These are phyloP conservation scores for Pycnococcus provasolii DNA, from an alignment of 139 green algal species.

Conservation along the genomic window DNA sequence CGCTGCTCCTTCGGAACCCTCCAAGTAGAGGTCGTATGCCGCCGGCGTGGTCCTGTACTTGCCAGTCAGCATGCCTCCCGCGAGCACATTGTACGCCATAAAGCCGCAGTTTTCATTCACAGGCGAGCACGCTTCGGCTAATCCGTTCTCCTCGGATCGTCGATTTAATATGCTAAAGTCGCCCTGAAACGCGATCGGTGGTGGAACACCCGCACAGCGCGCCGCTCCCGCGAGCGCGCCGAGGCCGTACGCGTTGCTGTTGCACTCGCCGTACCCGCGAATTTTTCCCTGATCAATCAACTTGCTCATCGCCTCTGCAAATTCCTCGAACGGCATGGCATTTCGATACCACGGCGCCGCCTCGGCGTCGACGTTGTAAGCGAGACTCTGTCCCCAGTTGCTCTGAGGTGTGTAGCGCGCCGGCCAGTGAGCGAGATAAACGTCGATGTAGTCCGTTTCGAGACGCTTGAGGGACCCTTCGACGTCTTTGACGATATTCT, in stretches of 20 bases:
- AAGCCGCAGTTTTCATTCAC: slow-evolving; percentile 14
- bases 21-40: neutral
- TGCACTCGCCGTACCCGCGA: slow-evolving; percentile 12
- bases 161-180: slow-evolving; percentile 13
- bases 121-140: slow-evolving; percentile 1
- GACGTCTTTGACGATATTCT: slow-evolving; percentile 22
- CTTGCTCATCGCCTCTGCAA: slow-evolving; percentile 7
- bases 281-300: slow-evolving; percentile 9
- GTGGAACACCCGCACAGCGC: neutral
- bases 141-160: slow-evolving; percentile 8
- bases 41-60: slow-evolving; percentile 12
- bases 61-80: slow-evolving; percentile 15
- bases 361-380: slow-evolving; percentile 21
- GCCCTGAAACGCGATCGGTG: slow-evolving; percentile 6
- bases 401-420: slow-evolving; percentile 14
- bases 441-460: slow-evolving; percentile 20
- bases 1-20: too few species aligned
- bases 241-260: slow-evolving; percentile 16
- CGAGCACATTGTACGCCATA: slow-evolving; percentile 20
- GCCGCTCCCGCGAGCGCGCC: neutral
- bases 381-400: slow-evolving; percentile 24
- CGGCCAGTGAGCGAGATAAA: slow-evolving; percentile 21
- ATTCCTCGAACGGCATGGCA: slow-evolving; percentile 1
- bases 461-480: slow-evolving; percentile 21
- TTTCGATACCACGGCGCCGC: neutral